A percentile compares a stretch with the other conserved stretches of the same genome.
Conservation (phyloP, 2,329 filamentous ascomycete genomes). For the Colletotrichum sp. region DNA sequence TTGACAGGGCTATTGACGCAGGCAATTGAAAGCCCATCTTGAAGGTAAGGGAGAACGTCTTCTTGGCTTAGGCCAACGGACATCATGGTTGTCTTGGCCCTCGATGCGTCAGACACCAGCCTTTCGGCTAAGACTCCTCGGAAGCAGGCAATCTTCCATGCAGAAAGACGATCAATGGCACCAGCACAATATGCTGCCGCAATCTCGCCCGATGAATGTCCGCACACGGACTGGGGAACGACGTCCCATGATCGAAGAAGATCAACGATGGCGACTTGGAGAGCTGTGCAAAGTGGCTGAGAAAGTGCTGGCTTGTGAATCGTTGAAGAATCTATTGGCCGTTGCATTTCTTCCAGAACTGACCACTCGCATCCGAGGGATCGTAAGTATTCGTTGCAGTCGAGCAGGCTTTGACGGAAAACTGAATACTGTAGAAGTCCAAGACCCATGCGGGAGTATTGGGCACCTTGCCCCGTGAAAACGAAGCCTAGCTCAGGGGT, state of each 20-base stretch:
- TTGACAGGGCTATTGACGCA: constrained; percentile 49
- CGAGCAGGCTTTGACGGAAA: constrained; percentile 45
- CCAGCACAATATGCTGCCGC: constrained; percentile 47
- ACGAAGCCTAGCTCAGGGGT: constrained; percentile 40
- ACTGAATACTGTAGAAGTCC: constrained; percentile 43
- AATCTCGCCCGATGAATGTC: constrained; percentile 53
- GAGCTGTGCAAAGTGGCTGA: constrained; percentile 44
- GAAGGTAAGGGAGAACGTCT: constrained; percentile 31
- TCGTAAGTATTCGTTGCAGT: not conserved
- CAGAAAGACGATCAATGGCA: constrained; percentile 37
- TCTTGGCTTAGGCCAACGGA: not conserved
- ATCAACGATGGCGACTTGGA: constrained; percentile 47
- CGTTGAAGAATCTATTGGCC: constrained; percentile 19
- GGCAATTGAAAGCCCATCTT: constrained; percentile 35
- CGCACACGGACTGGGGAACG: constrained; percentile 37
- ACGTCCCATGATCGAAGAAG: constrained; percentile 38
- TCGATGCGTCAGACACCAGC: not conserved
- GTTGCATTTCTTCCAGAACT: constrained; percentile 38
- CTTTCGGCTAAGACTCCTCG: constrained; percentile 33
- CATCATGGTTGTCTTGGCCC: not conserved
- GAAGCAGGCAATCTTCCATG: constrained; percentile 46
- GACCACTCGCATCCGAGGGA: constrained; percentile 37
- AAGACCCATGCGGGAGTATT: constrained; percentile 46
- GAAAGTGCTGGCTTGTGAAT: constrained; percentile 40
- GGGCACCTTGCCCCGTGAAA: constrained; percentile 48